These are phyloP conservation scores for Theobroma grandiflorum DNA, from an alignment of 441 rosid genomes.

Conservation along the genomic window DNA sequence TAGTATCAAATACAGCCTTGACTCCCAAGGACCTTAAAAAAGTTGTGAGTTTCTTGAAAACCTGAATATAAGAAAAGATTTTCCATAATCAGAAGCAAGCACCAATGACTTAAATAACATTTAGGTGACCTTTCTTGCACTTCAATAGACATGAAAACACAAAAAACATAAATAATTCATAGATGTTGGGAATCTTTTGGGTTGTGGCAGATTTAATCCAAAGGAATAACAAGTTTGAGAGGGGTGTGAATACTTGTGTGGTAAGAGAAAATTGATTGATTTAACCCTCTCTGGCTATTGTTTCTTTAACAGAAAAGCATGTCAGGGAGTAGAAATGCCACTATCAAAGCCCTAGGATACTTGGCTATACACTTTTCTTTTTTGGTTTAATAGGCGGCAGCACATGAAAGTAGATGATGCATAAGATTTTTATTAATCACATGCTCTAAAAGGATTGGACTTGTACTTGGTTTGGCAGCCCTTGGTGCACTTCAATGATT, in stretches of 20 bases:
- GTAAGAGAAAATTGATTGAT: background rate
- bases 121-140: background rate
- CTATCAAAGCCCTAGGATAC: background rate
- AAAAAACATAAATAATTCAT: background rate
- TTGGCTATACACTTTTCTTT: too few species aligned
- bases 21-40: slow-evolving; percentile 89
- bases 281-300: background rate
- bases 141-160: background rate
- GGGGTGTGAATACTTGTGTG: background rate
- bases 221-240: background rate
- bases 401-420: too few species aligned
- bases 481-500: too few species aligned
- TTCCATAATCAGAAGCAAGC: slow-evolving; percentile 9
- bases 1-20: slow-evolving; percentile 86
- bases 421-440: too few species aligned
- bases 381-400: too few species aligned
- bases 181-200: background rate
- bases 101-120: background rate
- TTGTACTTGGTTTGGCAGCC: too few species aligned
- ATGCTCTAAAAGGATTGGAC: too few species aligned
- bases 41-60: slow-evolving; percentile 79
- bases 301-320: background rate
- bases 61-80: slow-evolving; percentile 46
- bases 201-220: background rate
- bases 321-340: background rate